A percentile compares a stretch with the other conserved stretches of the same genome.
Conservation (phyloP, 2,329 filamentous ascomycete genomes). For the Monilinia fructigena region DNA sequence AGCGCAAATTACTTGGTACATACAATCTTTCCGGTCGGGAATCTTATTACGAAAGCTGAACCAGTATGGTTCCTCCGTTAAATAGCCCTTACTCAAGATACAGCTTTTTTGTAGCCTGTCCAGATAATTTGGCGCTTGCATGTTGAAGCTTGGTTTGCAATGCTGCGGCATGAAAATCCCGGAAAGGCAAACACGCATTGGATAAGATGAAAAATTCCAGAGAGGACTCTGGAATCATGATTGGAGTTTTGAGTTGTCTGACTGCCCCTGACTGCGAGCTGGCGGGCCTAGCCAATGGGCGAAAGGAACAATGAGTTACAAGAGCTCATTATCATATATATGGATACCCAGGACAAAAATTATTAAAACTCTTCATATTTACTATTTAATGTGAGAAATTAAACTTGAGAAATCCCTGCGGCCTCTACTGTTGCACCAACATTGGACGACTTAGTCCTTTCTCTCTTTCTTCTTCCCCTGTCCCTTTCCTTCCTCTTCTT, state of each 20-base stretch:
- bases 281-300: neutral
- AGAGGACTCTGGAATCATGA: neutral
- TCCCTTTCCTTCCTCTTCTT: conserved; percentile 22
- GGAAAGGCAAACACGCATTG: neutral
- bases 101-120: neutral
- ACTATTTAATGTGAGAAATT: neutral
- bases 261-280: neutral
- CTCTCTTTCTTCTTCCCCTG: conserved; percentile 27
- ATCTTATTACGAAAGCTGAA: too few relatives aligned
- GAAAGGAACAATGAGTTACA: neutral
- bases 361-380: neutral
- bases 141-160: neutral
- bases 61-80: too few relatives aligned
- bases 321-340: neutral
- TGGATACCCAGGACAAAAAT: neutral
- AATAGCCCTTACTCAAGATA: too few relatives aligned
- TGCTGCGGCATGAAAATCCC: neutral
- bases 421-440: neutral
- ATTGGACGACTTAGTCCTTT: neutral
- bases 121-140: neutral
- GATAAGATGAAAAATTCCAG: neutral
- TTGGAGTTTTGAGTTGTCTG: neutral
- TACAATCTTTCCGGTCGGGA: neutral
- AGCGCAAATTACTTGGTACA: neutral
- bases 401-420: neutral